Evolutionary conservation across 1,284 basidiomycete species (phyloP), one percentile per base, ranked within the genome.

Genomic region (Inonotus obliquus): DNA sequence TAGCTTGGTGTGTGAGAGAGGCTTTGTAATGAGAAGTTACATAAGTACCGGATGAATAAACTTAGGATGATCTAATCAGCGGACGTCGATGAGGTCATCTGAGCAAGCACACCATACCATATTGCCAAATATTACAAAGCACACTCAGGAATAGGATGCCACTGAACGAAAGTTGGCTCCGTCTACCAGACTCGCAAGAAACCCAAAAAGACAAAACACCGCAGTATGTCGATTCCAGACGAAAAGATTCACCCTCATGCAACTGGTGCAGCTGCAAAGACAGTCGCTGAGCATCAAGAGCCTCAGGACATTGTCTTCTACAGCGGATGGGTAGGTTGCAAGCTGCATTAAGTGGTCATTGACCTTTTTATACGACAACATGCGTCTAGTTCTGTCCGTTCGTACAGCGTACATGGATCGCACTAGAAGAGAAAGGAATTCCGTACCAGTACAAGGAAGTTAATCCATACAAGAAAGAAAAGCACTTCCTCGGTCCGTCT

Each of bases 401-500:
- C 64, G 85, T 85, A 41, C 61, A 87, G 66, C 75, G 86, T 19
- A 76, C 76, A 2, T 90, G 87, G 87, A 83, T 88, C 53, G 71
- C 79, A 0, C 76, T 89, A 14, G 86, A 89, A 67, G 85, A 87
- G 67, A 81, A 78, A 63, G 78, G 79, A 0, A 81, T 87, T 35
- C 81, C 81, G 1, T 87, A 87, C 67, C 82, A 86, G 65, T 85
- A 85, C 69, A 79, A 79, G 64, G 83, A 89, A 69, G 80, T 86
- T 19, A 88, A 89, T 69, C 86, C 86, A 0, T 89, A 89, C 76
- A 82, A 82, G 73, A 88, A 89, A 67, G 86, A 86, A 63, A 75
- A 80, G 35, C 77, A 83, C 51, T 83, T 88, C 68, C 74, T 85
- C 25, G 78, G 82, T 81, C 54, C 21, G 75, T 32, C 32, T 32